Evolutionary conservation across 495 filamentous ascomycete species (phyloP).

Genomic region (Penicillium riverlandense): DNA sequence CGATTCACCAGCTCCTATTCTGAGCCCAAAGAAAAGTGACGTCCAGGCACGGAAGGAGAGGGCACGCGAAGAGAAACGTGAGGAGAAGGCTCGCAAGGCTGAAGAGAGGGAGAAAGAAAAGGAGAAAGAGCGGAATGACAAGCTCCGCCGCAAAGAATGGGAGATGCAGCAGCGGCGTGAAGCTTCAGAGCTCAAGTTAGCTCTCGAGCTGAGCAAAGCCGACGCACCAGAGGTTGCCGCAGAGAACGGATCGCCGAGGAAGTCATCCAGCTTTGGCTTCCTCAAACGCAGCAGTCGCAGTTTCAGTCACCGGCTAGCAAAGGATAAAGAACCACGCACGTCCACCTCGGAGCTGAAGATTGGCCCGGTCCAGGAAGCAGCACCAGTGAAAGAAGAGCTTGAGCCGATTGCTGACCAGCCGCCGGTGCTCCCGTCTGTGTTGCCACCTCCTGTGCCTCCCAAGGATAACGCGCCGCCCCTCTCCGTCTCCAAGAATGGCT

Average conservation of each 20-base stretch:
- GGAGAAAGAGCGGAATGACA: conserved; percentile 54
- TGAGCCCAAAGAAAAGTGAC: conserved; percentile 41
- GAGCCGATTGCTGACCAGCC: not conserved
- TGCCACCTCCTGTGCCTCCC: conserved; percentile 4
- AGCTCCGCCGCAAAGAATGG: conserved; percentile 58
- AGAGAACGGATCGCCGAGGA: conserved; percentile 33
- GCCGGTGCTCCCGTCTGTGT: no score
- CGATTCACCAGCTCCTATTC: conserved; percentile 15
- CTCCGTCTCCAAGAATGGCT: conserved; percentile 9
- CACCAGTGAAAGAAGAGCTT: conserved; percentile 1
- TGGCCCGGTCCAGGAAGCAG: conserved; percentile 12
- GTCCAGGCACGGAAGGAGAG: conserved; percentile 38
- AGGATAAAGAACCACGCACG: conserved; percentile 28
- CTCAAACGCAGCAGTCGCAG: conserved; percentile 55
- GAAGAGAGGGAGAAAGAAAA: conserved; percentile 64
- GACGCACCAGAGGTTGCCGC: conserved; percentile 19
- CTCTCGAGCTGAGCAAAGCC: conserved; percentile 49
- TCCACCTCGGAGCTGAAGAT: conserved; percentile 24
- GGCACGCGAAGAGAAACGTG: conserved; percentile 53
- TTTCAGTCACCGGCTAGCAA: conserved; percentile 40
- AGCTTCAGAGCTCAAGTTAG: conserved; percentile 51
- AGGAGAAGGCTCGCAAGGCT: conserved; percentile 58
- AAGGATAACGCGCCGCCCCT: conserved; percentile 4
- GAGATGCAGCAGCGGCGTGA: conserved; percentile 43
- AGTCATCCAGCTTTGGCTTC: conserved; percentile 38